phyloP scores from a whole-genome alignment of 2,329 filamentous ascomycete species.

The Emmonsia crescens region DNA sequence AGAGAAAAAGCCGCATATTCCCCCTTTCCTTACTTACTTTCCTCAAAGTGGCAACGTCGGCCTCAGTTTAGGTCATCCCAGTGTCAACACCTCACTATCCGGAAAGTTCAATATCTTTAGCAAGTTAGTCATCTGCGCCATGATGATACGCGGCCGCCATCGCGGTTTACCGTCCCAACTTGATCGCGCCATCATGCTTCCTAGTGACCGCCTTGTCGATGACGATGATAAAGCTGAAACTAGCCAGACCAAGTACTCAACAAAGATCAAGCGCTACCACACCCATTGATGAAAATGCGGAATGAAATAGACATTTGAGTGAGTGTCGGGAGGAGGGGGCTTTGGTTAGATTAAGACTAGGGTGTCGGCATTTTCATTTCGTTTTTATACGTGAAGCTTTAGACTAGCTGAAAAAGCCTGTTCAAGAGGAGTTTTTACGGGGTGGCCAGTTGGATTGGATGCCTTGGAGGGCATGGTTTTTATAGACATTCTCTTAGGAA shows the following conservation, averaged over 20 bases:
- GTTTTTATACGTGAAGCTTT: too few relatives aligned
- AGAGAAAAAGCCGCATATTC: neutral
- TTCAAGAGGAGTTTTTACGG: too few relatives aligned
- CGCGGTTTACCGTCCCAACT: constrained; percentile 46
- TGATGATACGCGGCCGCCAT: constrained; percentile 48
- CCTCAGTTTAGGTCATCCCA: constrained; percentile 24
- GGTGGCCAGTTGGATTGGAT: too few relatives aligned
- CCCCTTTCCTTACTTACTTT: neutral
- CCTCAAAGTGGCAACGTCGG: constrained; percentile 23
- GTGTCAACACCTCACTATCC: constrained; percentile 21
- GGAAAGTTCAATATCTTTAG: constrained; percentile 38
- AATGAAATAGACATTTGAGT: neutral
- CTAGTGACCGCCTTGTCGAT: constrained; percentile 29
- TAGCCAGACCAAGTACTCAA: neutral
- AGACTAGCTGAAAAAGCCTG: too few relatives aligned
- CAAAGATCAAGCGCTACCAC: constrained; percentile 1
- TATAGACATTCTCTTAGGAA: too few relatives aligned
- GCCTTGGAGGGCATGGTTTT: too few relatives aligned
- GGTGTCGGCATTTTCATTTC: neutral
- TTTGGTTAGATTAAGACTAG: neutral
- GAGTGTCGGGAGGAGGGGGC: neutral
- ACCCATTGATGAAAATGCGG: neutral
- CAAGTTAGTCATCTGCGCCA: constrained; percentile 44
- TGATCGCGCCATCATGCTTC: constrained; percentile 34
- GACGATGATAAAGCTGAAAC: constrained; percentile 26